Conservation (phyloP, 495 filamentous ascomycete species). For the Neurospora discreta region DNA sequence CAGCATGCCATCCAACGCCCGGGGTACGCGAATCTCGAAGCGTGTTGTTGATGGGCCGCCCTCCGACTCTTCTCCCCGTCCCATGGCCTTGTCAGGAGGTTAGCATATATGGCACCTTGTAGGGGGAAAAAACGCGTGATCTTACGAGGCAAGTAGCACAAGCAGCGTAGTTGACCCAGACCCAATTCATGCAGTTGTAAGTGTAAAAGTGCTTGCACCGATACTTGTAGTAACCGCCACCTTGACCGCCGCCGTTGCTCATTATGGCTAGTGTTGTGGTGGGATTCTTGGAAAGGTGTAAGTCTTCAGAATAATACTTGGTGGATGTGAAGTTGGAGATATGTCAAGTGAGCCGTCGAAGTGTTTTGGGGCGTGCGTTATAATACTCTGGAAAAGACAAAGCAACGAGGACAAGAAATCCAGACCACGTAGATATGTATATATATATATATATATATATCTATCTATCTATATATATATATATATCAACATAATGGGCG, state of each 20-base stretch:
- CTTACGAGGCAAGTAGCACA: constrained; percentile 48
- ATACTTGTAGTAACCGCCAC: constrained; percentile 49
- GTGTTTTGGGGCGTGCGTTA: neutral
- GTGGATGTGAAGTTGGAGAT: neutral
- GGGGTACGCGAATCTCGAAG: constrained; percentile 28
- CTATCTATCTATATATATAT: no score
- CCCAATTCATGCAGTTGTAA: constrained; percentile 50
- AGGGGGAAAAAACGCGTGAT: neutral
- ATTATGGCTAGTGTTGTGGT: neutral
- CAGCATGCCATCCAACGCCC: constrained; percentile 30
- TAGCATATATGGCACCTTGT: neutral
- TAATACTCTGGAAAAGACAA: neutral
- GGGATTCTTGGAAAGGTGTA: neutral
- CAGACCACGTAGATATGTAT: neutral
- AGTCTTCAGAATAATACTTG: neutral
- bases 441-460: no score
- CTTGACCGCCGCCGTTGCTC: constrained; percentile 5
- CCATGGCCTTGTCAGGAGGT: constrained; percentile 27
- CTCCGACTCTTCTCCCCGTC: constrained; percentile 32
- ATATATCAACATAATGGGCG: neutral
- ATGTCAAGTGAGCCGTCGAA: neutral
- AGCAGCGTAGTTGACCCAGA: constrained; percentile 46
- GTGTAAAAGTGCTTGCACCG: constrained; percentile 50
- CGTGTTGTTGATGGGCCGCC: constrained; percentile 5
- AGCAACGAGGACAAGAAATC: neutral